Conservation (phyloP, 2,329 filamentous ascomycete species). For the Hymenoscyphus occultus region DNA sequence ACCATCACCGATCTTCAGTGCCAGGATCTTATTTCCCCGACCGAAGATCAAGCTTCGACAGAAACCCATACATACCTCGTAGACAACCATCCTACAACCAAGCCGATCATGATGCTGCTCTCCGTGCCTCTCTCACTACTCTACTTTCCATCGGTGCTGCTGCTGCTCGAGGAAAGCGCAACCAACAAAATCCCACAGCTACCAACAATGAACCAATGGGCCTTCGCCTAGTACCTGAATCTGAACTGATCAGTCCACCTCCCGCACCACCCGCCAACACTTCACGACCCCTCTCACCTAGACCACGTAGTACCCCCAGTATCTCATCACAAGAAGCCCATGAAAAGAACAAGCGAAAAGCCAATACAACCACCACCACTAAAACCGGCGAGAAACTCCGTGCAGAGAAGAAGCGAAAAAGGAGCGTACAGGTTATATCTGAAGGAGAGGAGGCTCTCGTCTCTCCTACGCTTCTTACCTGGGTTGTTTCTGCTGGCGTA, state of each 20-base stretch:
- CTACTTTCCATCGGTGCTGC: slow-evolving; percentile 92
- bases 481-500: slow-evolving; percentile 63
- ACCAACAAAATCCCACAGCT: slow-evolving; percentile 26
- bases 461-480: slow-evolving; percentile 60
- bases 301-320: slow-evolving; percentile 28
- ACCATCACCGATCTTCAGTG: slow-evolving; percentile 41
- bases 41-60: slow-evolving; percentile 38
- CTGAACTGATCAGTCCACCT: slow-evolving; percentile 48
- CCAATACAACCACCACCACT: slow-evolving; percentile 30
- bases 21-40: slow-evolving; percentile 32
- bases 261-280: slow-evolving; percentile 32
- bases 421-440: slow-evolving; percentile 39
- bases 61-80: slow-evolving; percentile 39
- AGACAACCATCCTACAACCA: slow-evolving; percentile 56
- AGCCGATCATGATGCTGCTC: slow-evolving; percentile 86
- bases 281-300: slow-evolving; percentile 29
- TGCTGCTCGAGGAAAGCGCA: slow-evolving; percentile 75
- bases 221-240: slow-evolving; percentile 58
- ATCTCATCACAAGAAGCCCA: slow-evolving; percentile 28
- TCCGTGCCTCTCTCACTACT: slow-evolving; percentile 91
- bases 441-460: slow-evolving; percentile 43
- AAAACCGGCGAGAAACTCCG: slow-evolving; percentile 31
- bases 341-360: slow-evolving; percentile 52
- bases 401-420: slow-evolving; percentile 48
- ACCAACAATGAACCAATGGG: slow-evolving; percentile 43